Percentiles rank a stretch among this genome's conserved stretches.
These are phyloP conservation scores for Phytophthora kernoviae DNA, from an alignment of 352 stramenopile genomes.

Conservation along the genomic window DNA sequence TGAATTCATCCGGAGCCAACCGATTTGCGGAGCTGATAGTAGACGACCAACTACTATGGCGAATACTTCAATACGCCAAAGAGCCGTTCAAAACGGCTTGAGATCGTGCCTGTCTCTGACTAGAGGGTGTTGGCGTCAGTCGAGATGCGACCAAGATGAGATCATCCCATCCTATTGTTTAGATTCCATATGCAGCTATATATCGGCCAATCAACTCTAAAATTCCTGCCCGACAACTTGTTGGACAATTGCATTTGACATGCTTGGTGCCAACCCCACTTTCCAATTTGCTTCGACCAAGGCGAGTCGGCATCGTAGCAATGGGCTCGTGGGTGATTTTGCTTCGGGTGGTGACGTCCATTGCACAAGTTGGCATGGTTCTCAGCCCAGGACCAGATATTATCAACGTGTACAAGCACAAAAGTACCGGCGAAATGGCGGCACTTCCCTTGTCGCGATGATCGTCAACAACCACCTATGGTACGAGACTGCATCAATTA, in stretches of 20 bases:
- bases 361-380: conserved; percentile 26
- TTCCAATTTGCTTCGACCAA: conserved; percentile 14
- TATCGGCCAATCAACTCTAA: background rate
- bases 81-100: too few species aligned
- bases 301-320: background rate
- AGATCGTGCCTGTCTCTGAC: conserved; percentile 1
- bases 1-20: too few species aligned
- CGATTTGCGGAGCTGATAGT: too few species aligned
- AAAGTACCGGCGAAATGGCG: conserved; percentile 29
- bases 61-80: too few species aligned
- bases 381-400: conserved; percentile 28
- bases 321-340: conserved; percentile 21
- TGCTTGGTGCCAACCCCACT: conserved; percentile 1
- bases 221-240: background rate
- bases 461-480: conserved; percentile 36
- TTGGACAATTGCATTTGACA: background rate
- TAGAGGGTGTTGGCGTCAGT: background rate
- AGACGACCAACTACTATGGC: too few species aligned
- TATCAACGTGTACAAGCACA: conserved; percentile 21
- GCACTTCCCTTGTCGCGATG: conserved; percentile 31
- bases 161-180: background rate
- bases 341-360: conserved; percentile 28
- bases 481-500: conserved; percentile 3
- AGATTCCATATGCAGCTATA: background rate
- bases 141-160: background rate